A percentile compares a stretch with the other conserved stretches of the same genome.
These are phyloP conservation scores for Cladosporium sp. DNA, from an alignment of 2,329 filamentous ascomycete species.

Conservation along the genomic window DNA sequence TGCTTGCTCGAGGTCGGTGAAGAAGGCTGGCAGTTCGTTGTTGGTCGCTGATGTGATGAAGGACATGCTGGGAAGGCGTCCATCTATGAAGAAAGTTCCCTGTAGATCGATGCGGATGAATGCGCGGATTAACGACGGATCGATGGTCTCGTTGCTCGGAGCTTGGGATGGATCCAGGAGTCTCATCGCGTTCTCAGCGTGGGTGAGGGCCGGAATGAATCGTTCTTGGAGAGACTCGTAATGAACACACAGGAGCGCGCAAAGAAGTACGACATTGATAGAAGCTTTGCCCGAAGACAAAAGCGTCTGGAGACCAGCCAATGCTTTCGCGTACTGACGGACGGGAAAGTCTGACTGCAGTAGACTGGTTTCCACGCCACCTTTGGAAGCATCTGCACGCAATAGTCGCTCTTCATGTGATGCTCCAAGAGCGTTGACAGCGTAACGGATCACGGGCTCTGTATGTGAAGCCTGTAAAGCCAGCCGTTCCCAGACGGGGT, in stretches of 20 bases:
- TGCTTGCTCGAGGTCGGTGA: constrained; percentile 27
- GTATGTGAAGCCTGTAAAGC: constrained; percentile 29
- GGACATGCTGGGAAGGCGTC: constrained; percentile 26
- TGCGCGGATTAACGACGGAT: constrained; percentile 24
- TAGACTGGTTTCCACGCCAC: constrained; percentile 18
- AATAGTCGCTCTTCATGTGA: constrained; percentile 27
- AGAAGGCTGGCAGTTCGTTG: constrained; percentile 21
- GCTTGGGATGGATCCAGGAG: constrained; percentile 20
- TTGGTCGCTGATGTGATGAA: constrained; percentile 26
- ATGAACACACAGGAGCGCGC: constrained; percentile 30
- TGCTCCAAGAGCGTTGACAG: constrained; percentile 30
- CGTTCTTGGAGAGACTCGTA: constrained; percentile 31
- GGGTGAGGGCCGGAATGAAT: constrained; percentile 29
- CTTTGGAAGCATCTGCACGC: constrained; percentile 14
- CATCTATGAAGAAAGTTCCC: constrained; percentile 25
- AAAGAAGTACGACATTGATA: constrained; percentile 28
- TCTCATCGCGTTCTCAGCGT: constrained; percentile 30
- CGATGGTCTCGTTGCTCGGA: constrained; percentile 20
- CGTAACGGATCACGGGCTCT: constrained; percentile 30
- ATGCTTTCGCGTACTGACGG: constrained; percentile 29
- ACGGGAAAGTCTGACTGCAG: constrained; percentile 25
- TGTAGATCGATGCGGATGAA: constrained; percentile 31
- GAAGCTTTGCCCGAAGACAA: constrained; percentile 20
- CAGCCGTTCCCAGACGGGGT: constrained; percentile 27
- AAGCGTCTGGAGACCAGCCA: constrained; percentile 26